Conservation (phyloP, 23 red algal species). For the Gracilaria caudata region DNA sequence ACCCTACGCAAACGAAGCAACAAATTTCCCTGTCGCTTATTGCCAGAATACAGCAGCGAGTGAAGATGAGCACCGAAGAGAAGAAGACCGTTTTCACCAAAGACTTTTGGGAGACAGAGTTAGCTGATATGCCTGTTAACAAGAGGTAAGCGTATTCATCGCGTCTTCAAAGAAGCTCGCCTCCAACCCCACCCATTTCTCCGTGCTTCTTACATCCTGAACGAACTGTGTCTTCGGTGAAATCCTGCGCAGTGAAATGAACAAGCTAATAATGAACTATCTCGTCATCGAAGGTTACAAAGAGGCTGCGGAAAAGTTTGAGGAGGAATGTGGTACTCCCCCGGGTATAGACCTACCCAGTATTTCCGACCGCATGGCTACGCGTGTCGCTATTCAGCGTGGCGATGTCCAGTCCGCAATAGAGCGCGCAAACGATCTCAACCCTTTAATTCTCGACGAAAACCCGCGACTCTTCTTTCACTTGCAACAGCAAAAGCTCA, state of each 20-base stretch:
- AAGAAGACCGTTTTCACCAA: conserved; percentile 62
- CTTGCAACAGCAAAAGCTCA: conserved; percentile 96
- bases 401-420: conserved; percentile 86
- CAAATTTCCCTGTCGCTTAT: conserved; percentile 23
- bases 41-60: conserved; percentile 14
- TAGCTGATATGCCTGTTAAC: conserved; percentile 74
- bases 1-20: conserved; percentile 1
- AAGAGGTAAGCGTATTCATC: conserved; percentile 55
- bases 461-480: conserved; percentile 94
- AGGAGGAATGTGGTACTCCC: conserved; percentile 74
- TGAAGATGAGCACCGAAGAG: conserved; percentile 39
- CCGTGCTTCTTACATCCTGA: neutral
- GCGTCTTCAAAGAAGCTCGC: neutral
- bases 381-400: conserved; percentile 84
- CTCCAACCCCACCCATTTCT: neutral
- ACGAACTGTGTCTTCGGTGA: neutral
- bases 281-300: conserved; percentile 98
- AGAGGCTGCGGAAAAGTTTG: conserved; percentile 89
- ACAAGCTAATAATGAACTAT: conserved; percentile 98
- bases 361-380: conserved; percentile 87
- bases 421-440: conserved; percentile 79
- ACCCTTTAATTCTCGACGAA: conserved; percentile 86
- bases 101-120: conserved; percentile 70
- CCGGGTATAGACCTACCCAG: conserved; percentile 85
- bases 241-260: conserved; percentile 42